phyloP scores from a whole-genome alignment of 139 green algal species.

The Closterium sp. region DNA sequence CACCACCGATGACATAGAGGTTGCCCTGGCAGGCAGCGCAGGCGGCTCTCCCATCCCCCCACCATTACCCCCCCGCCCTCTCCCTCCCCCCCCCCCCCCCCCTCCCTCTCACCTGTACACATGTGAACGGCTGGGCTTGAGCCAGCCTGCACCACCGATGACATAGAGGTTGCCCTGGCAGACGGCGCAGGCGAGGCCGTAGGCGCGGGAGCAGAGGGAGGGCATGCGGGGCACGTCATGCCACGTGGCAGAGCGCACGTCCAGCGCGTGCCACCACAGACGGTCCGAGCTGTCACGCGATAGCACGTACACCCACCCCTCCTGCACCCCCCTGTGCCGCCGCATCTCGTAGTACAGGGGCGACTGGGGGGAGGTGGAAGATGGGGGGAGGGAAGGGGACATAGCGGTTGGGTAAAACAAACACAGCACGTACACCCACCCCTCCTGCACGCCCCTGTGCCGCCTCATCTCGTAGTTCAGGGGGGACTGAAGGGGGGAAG shows the following conservation, averaged over 20 bases:
- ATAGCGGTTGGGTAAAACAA: background rate
- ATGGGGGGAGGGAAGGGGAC: background rate
- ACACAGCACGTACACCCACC: background rate
- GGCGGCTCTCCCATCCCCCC: too few species aligned
- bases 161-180: slow-evolving; percentile 31
- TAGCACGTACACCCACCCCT: slow-evolving; percentile 32
- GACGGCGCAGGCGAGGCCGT: background rate
- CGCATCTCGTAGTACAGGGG: slow-evolving; percentile 16
- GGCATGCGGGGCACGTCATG: slow-evolving; percentile 19
- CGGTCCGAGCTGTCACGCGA: background rate
- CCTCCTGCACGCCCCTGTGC: background rate
- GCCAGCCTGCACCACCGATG: slow-evolving; percentile 22
- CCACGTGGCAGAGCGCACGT: slow-evolving; percentile 3
- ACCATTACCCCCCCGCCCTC: background rate
- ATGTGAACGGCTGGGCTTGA: slow-evolving; percentile 1
- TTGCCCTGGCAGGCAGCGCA: slow-evolving; percentile 3
- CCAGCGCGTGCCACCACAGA: slow-evolving; percentile 11
- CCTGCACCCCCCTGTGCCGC: background rate
- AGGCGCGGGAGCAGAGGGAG: background rate
- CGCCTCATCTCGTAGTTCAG: background rate
- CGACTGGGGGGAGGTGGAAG: background rate
- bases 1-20: slow-evolving; percentile 23
- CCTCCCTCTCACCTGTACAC: slow-evolving; percentile 17
- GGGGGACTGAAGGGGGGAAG: background rate
- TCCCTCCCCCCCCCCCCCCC: background rate